Percentiles rank a stretch among this genome's conserved stretches.
phyloP scores from a whole-genome alignment of 805 yeast species.

The Tetrapisispora namnaoensis region DNA sequence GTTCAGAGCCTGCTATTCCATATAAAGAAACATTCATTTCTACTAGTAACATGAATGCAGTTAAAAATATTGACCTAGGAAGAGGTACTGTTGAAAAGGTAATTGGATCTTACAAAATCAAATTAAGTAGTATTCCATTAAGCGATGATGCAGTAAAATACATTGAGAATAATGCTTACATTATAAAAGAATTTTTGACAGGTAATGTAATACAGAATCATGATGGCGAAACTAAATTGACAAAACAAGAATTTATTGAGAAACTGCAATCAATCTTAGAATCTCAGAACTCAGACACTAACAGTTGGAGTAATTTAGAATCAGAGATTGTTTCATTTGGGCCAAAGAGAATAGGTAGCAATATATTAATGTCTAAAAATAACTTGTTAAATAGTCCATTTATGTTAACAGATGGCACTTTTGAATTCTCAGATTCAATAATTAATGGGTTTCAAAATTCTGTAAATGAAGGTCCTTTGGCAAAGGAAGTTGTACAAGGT shows the following conservation, averaged over 20 bases:
- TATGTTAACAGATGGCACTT: conserved; percentile 9
- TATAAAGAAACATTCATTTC: conserved; percentile 72
- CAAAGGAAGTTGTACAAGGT: conserved; percentile 83
- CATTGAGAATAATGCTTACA: conserved; percentile 37
- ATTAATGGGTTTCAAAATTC: conserved; percentile 82
- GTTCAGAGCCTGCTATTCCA: conserved; percentile 90
- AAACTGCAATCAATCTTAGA: conserved; percentile 27
- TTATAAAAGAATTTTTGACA: conserved; percentile 29
- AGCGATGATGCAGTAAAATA: conserved; percentile 41
- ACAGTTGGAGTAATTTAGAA: conserved; percentile 24
- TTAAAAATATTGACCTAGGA: conserved; percentile 36
- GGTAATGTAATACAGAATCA: conserved; percentile 11
- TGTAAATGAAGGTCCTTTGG: conserved; percentile 74
- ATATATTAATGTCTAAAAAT: conserved; percentile 44
- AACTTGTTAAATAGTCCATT: conserved; percentile 30
- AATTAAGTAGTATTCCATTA: conserved; percentile 42
- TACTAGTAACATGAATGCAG: conserved; percentile 42
- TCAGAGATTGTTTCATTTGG: conserved; percentile 58
- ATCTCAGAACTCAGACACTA: conserved; percentile 17
- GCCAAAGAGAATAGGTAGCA: conserved; percentile 67
- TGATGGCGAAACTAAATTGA: neutral
- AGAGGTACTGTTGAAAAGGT: conserved; percentile 43
- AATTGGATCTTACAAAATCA: conserved; percentile 40
- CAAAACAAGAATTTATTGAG: conserved; percentile 20
- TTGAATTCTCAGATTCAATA: conserved; percentile 50